Conservation (phyloP, 768 basidiomycete species). For the Leccinum fibrillosum region DNA sequence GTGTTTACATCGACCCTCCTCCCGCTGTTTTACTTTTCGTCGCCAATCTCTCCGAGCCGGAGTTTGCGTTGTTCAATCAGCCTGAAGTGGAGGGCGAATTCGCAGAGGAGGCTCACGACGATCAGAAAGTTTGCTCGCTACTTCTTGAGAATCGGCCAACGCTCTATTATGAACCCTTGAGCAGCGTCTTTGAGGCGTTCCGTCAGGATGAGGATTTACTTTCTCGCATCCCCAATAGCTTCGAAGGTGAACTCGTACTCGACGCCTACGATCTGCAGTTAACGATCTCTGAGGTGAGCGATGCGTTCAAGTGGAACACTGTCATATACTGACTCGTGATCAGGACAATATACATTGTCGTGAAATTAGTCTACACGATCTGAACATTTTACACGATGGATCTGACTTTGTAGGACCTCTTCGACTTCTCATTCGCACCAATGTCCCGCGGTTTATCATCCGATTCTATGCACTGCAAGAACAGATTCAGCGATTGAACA, state of each 20-base stretch:
- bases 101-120: conserved; percentile 8
- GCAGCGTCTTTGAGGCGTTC: conserved; percentile 66
- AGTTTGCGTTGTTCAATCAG: conserved; percentile 57
- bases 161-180: conserved; percentile 75
- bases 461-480: conserved; percentile 65
- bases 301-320: not conserved
- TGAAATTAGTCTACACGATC: conserved; percentile 69
- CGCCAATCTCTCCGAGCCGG: conserved; percentile 37
- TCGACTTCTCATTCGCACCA: conserved; percentile 49
- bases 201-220: conserved; percentile 56
- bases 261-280: conserved; percentile 72
- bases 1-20: conserved; percentile 72
- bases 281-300: conserved; percentile 57
- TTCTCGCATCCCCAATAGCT: conserved; percentile 41
- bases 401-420: conserved; percentile 60
- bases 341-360: conserved; percentile 71
- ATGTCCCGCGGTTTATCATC: conserved; percentile 58
- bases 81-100: conserved; percentile 32
- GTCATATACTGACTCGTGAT: conserved; percentile 5
- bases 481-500: conserved; percentile 43
- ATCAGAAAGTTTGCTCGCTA: conserved; percentile 32
- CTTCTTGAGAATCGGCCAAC: conserved; percentile 63
- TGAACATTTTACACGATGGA: conserved; percentile 67
- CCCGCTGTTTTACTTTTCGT: conserved; percentile 59
- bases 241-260: conserved; percentile 61